These are phyloP conservation scores for Raffaelea ambrosiae DNA, from an alignment of 2,329 filamentous ascomycete species.

Conservation along the genomic window DNA sequence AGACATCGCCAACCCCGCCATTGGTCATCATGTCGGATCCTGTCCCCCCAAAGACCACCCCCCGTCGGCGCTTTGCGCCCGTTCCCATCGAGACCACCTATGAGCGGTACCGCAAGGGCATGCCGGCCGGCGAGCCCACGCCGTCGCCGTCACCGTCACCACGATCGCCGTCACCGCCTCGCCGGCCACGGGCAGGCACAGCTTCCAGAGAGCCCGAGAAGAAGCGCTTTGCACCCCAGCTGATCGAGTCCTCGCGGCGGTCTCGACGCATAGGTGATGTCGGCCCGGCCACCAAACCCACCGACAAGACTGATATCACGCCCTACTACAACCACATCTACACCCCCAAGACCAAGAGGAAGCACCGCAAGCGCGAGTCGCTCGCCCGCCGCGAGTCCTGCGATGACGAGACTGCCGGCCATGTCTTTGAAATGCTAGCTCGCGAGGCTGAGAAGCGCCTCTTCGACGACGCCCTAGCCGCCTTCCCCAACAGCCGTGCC, in stretches of 20 bases:
- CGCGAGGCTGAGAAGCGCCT: conserved; percentile 73
- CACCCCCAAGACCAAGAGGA: conserved; percentile 35
- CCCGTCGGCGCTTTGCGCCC: conserved; percentile 51
- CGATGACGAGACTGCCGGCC: conserved; percentile 67
- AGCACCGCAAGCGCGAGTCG: conserved; percentile 25
- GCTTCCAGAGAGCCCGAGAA: conserved; percentile 9
- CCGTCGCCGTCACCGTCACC: conserved; percentile 46
- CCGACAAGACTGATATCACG: conserved; percentile 65
- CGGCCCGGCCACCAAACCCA: conserved; percentile 51
- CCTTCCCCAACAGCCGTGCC: conserved; percentile 64
- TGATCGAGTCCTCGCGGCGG: conserved; percentile 72
- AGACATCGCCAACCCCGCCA: too few species aligned
- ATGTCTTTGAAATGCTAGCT: conserved; percentile 70
- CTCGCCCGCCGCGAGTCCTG: conserved; percentile 57
- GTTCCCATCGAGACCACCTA: conserved; percentile 66
- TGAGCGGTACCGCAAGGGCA: conserved; percentile 43
- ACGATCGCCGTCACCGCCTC: conserved; percentile 15
- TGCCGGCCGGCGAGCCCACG: conserved; percentile 37
- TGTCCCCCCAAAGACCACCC: background rate
- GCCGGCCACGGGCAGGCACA: conserved; percentile 3
- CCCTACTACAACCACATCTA: conserved; percentile 56
- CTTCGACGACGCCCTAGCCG: conserved; percentile 62
- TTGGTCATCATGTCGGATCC: background rate
- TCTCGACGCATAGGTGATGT: conserved; percentile 59
- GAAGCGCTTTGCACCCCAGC: conserved; percentile 62